These are phyloP conservation scores for Blastocystis sp. DNA, from an alignment of 352 stramenopile species.

Conservation along the genomic window DNA sequence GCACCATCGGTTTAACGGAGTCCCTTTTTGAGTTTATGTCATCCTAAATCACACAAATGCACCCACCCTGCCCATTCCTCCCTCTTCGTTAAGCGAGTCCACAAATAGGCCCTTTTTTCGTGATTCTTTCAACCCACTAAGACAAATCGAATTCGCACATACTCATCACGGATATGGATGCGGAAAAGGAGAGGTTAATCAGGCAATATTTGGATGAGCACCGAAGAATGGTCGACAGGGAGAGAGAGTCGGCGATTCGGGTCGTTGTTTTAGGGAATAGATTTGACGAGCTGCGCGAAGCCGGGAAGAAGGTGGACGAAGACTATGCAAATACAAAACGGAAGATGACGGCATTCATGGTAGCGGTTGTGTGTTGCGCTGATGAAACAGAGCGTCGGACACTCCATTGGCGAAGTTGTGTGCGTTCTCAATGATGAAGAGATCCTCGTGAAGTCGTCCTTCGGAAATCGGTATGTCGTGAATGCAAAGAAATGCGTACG, in stretches of 20 bases:
- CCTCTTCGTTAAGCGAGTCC: too few species aligned
- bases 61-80: too few species aligned
- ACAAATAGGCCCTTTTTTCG: slow-evolving; percentile 13
- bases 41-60: too few species aligned
- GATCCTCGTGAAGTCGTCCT: slow-evolving; percentile 57
- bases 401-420: slow-evolving; percentile 64
- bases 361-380: neutral
- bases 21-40: too few species aligned
- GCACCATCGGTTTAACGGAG: too few species aligned
- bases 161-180: neutral
- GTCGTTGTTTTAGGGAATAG: neutral
- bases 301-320: slow-evolving; percentile 46
- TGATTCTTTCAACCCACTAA: neutral
- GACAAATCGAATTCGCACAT: neutral
- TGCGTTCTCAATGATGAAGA: slow-evolving; percentile 73
- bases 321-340: slow-evolving; percentile 42
- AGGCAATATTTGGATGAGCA: slow-evolving; percentile 40
- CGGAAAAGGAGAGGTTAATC: slow-evolving; percentile 60
- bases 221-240: slow-evolving; percentile 44
- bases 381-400: slow-evolving; percentile 40
- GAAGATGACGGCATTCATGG: slow-evolving; percentile 44
- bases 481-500: slow-evolving; percentile 69
- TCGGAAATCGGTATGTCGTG: slow-evolving; percentile 67
- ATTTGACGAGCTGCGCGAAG: slow-evolving; percentile 54
- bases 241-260: slow-evolving; percentile 42